Percentiles rank a stretch among this genome's conserved stretches.
Evolutionary conservation across 139 green algal genomes (phyloP).

Genomic region (Chlamydomonas applanata): DNA sequence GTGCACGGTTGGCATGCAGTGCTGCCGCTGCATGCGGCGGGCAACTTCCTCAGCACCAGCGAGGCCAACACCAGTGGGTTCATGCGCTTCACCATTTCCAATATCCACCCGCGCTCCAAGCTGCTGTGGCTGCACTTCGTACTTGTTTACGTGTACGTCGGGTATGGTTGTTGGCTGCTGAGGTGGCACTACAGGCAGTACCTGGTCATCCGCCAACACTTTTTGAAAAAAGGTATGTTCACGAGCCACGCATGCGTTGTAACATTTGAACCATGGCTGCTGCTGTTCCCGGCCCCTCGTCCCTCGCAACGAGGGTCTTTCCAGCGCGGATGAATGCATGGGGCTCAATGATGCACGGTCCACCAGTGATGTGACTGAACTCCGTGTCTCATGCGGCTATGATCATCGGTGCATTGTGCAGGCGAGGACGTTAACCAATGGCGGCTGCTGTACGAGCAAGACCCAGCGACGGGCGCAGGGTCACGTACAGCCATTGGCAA

Average conservation of each 20-base stretch:
- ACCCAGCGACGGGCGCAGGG: no score
- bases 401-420: no score
- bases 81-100: conserved; percentile 34
- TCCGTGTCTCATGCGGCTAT: no score
- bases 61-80: conserved; percentile 15
- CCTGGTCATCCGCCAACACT: conserved; percentile 40
- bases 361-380: no score
- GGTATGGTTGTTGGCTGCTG: conserved; percentile 35
- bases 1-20: no score
- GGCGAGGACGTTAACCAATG: conserved; percentile 24
- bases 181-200: conserved; percentile 45
- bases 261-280: no score
- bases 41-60: not conserved
- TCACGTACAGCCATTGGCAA: no score
- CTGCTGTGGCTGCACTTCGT: conserved; percentile 19
- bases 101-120: conserved; percentile 3
- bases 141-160: not conserved
- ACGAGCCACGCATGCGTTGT: no score
- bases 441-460: conserved; percentile 11
- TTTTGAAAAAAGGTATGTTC: conserved; percentile 37
- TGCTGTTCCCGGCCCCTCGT: no score
- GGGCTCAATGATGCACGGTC: no score
- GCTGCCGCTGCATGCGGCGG: not conserved
- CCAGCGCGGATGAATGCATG: no score
- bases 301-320: no score